A percentile compares a stretch with the other conserved stretches of the same genome.
phyloP scores from a whole-genome alignment of 306 rosid species.

The Amphicarpaea edgeworthii region DNA sequence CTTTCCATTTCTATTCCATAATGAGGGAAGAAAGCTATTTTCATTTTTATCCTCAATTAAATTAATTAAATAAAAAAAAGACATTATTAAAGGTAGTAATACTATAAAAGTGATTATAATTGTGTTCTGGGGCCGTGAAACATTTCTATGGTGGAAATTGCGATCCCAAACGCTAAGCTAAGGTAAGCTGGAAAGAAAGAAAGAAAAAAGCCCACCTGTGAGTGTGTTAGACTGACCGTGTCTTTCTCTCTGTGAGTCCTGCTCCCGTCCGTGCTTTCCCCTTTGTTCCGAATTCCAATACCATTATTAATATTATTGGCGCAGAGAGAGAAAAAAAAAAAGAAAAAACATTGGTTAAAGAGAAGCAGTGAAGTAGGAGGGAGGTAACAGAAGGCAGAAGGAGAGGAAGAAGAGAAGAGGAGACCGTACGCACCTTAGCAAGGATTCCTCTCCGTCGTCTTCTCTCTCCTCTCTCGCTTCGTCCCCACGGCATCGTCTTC shows the following conservation, averaged over 20 bases:
- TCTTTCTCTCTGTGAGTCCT: neutral
- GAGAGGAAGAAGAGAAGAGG: conserved; percentile 18
- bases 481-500: conserved; percentile 52
- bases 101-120: conserved; percentile 25
- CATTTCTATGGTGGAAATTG: conserved; percentile 57
- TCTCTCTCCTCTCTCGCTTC: conserved; percentile 53
- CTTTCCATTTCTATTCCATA: conserved; percentile 28
- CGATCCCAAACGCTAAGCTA: conserved; percentile 42
- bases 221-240: neutral
- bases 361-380: neutral
- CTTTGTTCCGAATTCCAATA: neutral
- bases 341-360: neutral
- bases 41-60: neutral
- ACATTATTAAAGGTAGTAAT: neutral
- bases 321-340: too few species aligned
- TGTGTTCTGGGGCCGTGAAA: conserved; percentile 39
- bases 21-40: neutral
- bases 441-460: conserved; percentile 45
- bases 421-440: conserved; percentile 6
- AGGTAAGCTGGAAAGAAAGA: conserved; percentile 51
- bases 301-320: neutral
- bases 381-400: neutral
- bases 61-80: neutral
- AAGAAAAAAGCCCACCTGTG: neutral
- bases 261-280: neutral